phyloP scores from a whole-genome alignment of 441 rosid species.

The Pelargonium myrrhifolium region DNA sequence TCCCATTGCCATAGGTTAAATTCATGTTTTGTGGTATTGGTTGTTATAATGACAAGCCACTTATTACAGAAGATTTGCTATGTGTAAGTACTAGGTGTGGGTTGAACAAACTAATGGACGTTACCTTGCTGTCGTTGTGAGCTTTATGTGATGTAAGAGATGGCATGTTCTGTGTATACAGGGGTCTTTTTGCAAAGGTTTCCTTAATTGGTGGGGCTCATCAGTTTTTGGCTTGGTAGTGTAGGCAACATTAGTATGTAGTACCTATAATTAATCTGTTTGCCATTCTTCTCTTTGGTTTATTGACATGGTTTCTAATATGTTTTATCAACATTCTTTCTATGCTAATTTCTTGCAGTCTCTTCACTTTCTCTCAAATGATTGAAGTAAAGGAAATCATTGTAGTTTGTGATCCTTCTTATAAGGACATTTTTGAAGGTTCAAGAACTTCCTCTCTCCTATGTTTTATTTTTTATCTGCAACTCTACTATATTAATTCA shows the following conservation, averaged over 20 bases:
- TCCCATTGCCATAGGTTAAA: background rate
- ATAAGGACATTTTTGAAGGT: slow-evolving; percentile 85
- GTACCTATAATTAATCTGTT: background rate
- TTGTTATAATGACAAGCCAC: slow-evolving; percentile 1
- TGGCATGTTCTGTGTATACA: background rate
- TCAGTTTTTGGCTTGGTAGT: background rate
- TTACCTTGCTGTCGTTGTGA: background rate
- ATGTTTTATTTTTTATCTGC: background rate
- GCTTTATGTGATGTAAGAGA: background rate
- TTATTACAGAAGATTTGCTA: background rate
- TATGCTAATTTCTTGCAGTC: slow-evolving; percentile 34
- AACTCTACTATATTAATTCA: background rate
- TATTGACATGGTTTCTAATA: background rate
- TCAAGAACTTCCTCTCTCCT: slow-evolving; percentile 14
- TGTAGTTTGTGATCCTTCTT: slow-evolving; percentile 89
- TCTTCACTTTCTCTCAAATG: slow-evolving; percentile 71
- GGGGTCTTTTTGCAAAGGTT: background rate
- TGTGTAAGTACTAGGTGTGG: slow-evolving; percentile 1
- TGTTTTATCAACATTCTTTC: slow-evolving; percentile 6
- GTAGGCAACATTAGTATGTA: background rate
- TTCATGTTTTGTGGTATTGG: background rate
- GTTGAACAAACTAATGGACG: background rate
- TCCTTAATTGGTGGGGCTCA: background rate
- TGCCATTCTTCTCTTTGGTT: background rate
- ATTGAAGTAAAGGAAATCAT: slow-evolving; percentile 75